Conservation (phyloP, 352 stramenopile genomes). For the Pythium biforme region DNA sequence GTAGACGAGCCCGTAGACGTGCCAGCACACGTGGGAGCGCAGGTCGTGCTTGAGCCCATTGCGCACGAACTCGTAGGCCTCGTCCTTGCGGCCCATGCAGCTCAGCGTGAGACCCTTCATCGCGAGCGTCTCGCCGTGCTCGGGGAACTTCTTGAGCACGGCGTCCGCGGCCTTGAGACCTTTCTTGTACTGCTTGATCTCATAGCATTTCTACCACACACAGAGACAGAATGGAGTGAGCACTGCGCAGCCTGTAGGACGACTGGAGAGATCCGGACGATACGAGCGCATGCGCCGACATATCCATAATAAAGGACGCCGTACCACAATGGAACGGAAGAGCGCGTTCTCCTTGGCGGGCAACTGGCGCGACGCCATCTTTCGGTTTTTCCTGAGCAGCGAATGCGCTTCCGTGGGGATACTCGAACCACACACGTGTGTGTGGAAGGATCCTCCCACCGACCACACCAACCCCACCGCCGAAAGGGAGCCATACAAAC, state of each 20-base stretch:
- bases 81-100: constrained; percentile 92
- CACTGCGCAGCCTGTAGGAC: neutral
- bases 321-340: constrained; percentile 94
- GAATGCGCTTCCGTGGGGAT: constrained; percentile 4
- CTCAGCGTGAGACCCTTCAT: constrained; percentile 98
- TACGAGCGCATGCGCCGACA: constrained; percentile 4
- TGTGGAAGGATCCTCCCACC: constrained; percentile 9
- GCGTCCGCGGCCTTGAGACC: constrained; percentile 93
- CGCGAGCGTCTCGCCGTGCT: constrained; percentile 96
- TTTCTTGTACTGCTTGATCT: constrained; percentile 99
- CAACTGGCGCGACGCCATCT: constrained; percentile 69
- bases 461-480: constrained; percentile 8
- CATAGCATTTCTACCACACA: constrained; percentile 92
- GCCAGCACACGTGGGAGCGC: constrained; percentile 97
- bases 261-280: neutral
- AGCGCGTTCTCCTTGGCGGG: constrained; percentile 94
- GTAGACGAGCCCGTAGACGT: constrained; percentile 98
- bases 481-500: neutral
- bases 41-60: constrained; percentile 91
- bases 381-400: no score
- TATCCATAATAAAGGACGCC: constrained; percentile 15
- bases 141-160: constrained; percentile 97
- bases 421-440: constrained; percentile 12
- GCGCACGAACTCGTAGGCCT: constrained; percentile 97
- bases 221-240: neutral